Percentiles rank a stretch among this genome's conserved stretches.
phyloP scores from a whole-genome alignment of 2,329 filamentous ascomycete genomes.

The Ophiostoma sp. region DNA sequence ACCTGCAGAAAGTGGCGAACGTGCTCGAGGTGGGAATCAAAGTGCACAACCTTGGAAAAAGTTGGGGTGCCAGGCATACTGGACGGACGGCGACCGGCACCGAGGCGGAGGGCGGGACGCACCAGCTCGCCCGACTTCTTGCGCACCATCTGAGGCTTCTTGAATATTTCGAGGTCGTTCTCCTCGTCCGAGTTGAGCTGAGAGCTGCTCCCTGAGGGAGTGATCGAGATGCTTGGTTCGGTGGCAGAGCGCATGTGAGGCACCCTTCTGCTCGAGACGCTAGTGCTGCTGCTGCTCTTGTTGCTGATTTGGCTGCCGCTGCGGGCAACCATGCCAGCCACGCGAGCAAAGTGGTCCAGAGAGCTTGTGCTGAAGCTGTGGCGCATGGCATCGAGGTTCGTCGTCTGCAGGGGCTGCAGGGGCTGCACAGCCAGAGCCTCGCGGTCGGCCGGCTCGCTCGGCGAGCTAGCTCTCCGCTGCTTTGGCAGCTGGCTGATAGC shows the following conservation, averaged over 20 bases:
- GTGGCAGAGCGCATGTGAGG: slow-evolving; percentile 53
- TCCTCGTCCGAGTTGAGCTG: slow-evolving; percentile 54
- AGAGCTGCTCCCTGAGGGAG: slow-evolving; percentile 47
- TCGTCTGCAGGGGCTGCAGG: slow-evolving; percentile 31
- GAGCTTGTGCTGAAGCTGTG: slow-evolving; percentile 46
- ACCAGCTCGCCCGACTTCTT: slow-evolving; percentile 99
- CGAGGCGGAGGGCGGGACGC: slow-evolving; percentile 76
- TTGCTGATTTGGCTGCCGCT: slow-evolving; percentile 44
- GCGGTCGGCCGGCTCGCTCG: slow-evolving; percentile 38
- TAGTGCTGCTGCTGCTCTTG: slow-evolving; percentile 40
- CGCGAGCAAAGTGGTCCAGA: slow-evolving; percentile 38
- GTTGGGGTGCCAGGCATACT: slow-evolving; percentile 98
- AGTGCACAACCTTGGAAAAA: slow-evolving; percentile 96
- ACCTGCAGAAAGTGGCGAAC: slow-evolving; percentile 93
- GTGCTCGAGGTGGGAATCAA: slow-evolving; percentile 92
- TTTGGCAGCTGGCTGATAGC: slow-evolving; percentile 76
- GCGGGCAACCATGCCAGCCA: slow-evolving; percentile 25
- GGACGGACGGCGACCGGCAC: slow-evolving; percentile 75
- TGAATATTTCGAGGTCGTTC: slow-evolving; percentile 56
- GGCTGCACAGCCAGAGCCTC: slow-evolving; percentile 37
- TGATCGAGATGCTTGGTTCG: slow-evolving; percentile 47
- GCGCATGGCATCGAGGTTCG: slow-evolving; percentile 38
- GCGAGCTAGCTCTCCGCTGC: slow-evolving; percentile 56
- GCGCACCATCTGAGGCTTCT: slow-evolving; percentile 90
- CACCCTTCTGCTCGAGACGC: slow-evolving; percentile 34